Conservation (phyloP, 331 rosid species). For the Phaseolus coccineus region DNA sequence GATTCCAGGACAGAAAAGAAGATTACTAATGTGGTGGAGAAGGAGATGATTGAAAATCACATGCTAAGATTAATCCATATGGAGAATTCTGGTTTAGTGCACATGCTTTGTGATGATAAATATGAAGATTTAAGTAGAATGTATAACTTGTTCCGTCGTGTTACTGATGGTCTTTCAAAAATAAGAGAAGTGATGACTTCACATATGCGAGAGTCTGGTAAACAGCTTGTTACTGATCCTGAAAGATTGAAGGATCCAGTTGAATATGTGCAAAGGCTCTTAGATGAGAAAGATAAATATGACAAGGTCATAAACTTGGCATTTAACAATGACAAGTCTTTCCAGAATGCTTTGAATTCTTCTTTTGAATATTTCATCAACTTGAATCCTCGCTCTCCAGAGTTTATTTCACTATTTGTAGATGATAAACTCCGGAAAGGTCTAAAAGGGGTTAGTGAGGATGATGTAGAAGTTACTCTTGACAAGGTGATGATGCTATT, state of each 20-base stretch:
- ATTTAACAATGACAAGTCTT: constrained; percentile 76
- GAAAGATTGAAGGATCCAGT: constrained; percentile 87
- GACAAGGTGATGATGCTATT: constrained; percentile 94
- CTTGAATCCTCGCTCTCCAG: constrained; percentile 81
- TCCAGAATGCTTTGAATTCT: constrained; percentile 81
- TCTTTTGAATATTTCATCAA: constrained; percentile 83
- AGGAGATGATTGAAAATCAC: constrained; percentile 87
- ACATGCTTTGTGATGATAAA: constrained; percentile 79
- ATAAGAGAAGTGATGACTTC: constrained; percentile 82
- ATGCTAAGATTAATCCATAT: constrained; percentile 80
- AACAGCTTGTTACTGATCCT: constrained; percentile 79
- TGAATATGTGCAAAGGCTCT: constrained; percentile 74
- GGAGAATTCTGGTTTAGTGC: constrained; percentile 88
- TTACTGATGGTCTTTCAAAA: constrained; percentile 65
- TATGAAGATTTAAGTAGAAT: constrained; percentile 84
- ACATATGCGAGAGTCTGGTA: constrained; percentile 74
- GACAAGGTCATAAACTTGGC: constrained; percentile 73
- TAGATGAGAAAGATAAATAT: constrained; percentile 78
- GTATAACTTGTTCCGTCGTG: constrained; percentile 78
- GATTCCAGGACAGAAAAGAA: constrained; percentile 72
- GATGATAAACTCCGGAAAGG: constrained; percentile 91
- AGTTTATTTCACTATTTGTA: constrained; percentile 84
- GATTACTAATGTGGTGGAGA: constrained; percentile 78
- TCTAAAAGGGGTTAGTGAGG: constrained; percentile 86
- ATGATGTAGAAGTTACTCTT: constrained; percentile 77